Base-by-base conservation (phyloP, 331 rosid genomes). In the Cydonia oblonga region DNA sequence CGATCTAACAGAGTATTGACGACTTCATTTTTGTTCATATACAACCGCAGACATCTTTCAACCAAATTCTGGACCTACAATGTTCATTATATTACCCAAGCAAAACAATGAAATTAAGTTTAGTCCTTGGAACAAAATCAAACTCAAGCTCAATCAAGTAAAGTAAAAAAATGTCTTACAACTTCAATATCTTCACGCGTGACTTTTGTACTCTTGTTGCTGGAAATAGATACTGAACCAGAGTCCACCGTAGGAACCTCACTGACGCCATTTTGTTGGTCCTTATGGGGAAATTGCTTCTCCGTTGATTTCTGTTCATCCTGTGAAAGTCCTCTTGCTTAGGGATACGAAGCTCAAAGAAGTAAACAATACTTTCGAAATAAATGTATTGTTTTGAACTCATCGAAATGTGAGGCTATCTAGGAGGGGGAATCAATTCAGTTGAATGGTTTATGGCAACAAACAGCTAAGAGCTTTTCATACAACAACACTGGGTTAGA, bases 51-150 rank as follows among this genome's bases (percentile, higher is more conserved):
- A 76, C 75, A 76, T 42, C 70, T 69, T 35, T 76, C 80, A 51
- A 76, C 35, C 70, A 76, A 69, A 52, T 76, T 52, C 66, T 76
- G 69, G 69, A 67, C 71, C 80, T 76, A 52, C 53, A 42, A 23
- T 16, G 28, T 75, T 75, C 61, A 67, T 54, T 32, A 54, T 33
- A 51, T 5, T 22, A 54, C 64, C 32, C 12, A 32, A 54, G n/a
- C 5, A 54, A 32, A 51, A 12, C 14, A 65, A 60, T 60, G 11
- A 11, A 58, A 56, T 35, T 54, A 35, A 35, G 68, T 61, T 38
- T 20, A 9, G 6, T 60, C 15, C 19, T 60, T 40, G 26, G n/a
- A 58, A 60, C 53, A 72, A 60, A 46, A 14, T 19, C 26, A 60
- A 2, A 35, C 40, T 72, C 40, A 72, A 25, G 28, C 40, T 60